Percentiles rank a stretch among this genome's conserved stretches.
phyloP scores from a whole-genome alignment of 371 early-diverging fungal species.

The Entomophthora muscae region DNA sequence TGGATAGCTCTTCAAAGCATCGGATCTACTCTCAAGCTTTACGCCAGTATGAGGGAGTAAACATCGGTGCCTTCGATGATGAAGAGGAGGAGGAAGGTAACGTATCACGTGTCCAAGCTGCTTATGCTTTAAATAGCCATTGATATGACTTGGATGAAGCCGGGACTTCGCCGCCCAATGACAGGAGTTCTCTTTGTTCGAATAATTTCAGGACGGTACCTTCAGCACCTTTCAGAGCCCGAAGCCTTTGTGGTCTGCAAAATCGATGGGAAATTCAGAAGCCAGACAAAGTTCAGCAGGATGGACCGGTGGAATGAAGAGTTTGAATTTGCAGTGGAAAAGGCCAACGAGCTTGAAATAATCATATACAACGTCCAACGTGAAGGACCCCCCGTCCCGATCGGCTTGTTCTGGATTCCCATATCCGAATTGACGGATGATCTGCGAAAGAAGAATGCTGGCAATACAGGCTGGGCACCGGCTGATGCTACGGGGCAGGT shows the following conservation, averaged over 20 bases:
- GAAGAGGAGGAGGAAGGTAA: background rate
- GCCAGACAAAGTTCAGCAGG: constrained; percentile 45
- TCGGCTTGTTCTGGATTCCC: constrained; percentile 65
- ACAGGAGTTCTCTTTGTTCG: background rate
- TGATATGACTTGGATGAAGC: constrained; percentile 9
- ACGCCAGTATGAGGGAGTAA: background rate
- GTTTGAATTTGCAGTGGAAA: constrained; percentile 64
- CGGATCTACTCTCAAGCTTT: constrained; percentile 4
- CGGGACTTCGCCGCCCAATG: background rate
- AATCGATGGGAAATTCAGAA: constrained; percentile 59
- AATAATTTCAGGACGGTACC: background rate
- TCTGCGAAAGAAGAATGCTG: constrained; percentile 13
- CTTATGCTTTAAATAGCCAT: background rate
- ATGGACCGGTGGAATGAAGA: constrained; percentile 67
- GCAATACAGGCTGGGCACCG: constrained; percentile 7
- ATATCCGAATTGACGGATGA: constrained; percentile 59
- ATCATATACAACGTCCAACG: constrained; percentile 37
- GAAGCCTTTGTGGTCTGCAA: constrained; percentile 28
- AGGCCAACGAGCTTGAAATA: constrained; percentile 79
- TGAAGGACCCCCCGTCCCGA: constrained; percentile 15
- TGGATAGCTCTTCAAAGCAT: background rate
- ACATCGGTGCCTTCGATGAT: background rate
- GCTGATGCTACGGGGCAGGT: background rate
- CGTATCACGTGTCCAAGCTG: background rate
- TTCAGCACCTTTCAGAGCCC: background rate